These are phyloP conservation scores for Rugosomyces carneus DNA, from an alignment of 1,284 basidiomycete species.

Conservation along the genomic window DNA sequence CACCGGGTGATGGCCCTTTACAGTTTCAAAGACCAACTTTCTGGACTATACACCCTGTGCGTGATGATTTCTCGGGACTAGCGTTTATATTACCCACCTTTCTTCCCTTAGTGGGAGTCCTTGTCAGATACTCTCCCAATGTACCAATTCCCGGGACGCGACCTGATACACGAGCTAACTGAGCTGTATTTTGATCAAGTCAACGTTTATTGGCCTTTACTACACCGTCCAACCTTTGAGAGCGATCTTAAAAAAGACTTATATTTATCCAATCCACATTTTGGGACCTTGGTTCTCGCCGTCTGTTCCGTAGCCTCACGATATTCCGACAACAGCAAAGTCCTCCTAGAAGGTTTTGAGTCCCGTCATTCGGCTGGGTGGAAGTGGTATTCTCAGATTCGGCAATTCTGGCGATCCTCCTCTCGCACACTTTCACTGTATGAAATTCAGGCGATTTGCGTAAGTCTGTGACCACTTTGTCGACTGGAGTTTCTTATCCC, in stretches of 20 bases:
- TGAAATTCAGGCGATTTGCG: slow-evolving; percentile 52
- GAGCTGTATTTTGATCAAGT: slow-evolving; percentile 15
- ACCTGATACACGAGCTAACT: slow-evolving; percentile 12
- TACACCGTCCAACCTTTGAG: slow-evolving; percentile 67
- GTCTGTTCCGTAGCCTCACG: slow-evolving; percentile 68
- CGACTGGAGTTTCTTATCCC: slow-evolving; percentile 14
- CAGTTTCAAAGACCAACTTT: slow-evolving; percentile 12
- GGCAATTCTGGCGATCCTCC: slow-evolving; percentile 39
- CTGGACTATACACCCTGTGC: slow-evolving; percentile 15
- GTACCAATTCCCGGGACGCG: slow-evolving; percentile 13
- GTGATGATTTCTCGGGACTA: background rate
- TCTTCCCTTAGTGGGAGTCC: slow-evolving; percentile 12
- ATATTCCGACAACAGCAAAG: slow-evolving; percentile 55
- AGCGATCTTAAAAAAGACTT: slow-evolving; percentile 41
- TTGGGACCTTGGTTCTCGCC: slow-evolving; percentile 62
- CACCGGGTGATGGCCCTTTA: background rate
- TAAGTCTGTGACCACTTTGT: slow-evolving; percentile 18
- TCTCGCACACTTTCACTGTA: slow-evolving; percentile 47
- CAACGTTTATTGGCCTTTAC: slow-evolving; percentile 14
- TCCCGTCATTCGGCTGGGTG: slow-evolving; percentile 52
- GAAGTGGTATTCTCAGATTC: slow-evolving; percentile 51
- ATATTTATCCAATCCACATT: slow-evolving; percentile 48
- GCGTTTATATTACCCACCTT: background rate
- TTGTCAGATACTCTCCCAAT: slow-evolving; percentile 4
- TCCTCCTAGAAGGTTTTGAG: slow-evolving; percentile 34